Conservation (phyloP, 2,329 filamentous ascomycete genomes). For the Penicillium sp. region DNA sequence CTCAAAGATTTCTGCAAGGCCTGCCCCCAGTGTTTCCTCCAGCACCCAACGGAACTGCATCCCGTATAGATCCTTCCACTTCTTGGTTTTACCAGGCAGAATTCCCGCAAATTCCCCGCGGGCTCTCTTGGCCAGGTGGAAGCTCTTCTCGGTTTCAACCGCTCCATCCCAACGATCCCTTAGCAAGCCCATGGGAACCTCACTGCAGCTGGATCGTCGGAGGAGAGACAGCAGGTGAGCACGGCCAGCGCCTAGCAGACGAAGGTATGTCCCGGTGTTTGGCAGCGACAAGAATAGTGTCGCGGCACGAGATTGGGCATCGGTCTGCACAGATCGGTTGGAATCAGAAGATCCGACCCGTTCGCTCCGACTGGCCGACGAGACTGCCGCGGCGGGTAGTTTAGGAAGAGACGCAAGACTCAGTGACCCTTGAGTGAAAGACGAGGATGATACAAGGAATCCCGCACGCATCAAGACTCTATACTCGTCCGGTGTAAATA, state of each 20-base stretch:
- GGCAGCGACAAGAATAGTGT: conserved; percentile 61
- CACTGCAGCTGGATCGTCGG: conserved; percentile 55
- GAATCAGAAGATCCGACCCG: conserved; percentile 11
- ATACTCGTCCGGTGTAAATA: conserved; percentile 54
- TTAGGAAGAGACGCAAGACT: conserved; percentile 48
- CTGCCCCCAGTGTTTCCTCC: conserved; percentile 64
- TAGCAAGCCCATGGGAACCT: conserved; percentile 59
- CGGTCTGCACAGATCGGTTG: conserved; percentile 23
- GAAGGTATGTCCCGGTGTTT: conserved; percentile 63
- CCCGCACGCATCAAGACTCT: conserved; percentile 56
- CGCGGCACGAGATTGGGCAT: conserved; percentile 31
- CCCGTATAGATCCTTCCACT: conserved; percentile 65
- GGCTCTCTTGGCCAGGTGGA: conserved; percentile 56
- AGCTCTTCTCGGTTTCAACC: conserved; percentile 49
- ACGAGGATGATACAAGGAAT: conserved; percentile 58
- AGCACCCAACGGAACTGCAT: conserved; percentile 64
- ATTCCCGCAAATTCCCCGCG: conserved; percentile 61
- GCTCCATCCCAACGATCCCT: conserved; percentile 69
- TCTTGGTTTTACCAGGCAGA: conserved; percentile 64
- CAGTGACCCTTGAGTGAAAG: conserved; percentile 42
- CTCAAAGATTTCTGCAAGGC: conserved; percentile 65
- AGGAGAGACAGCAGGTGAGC: conserved; percentile 59
- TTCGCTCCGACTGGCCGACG: conserved; percentile 33
- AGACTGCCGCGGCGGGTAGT: conserved; percentile 26
- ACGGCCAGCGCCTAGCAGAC: conserved; percentile 59